Evolutionary conservation across 1,139 yeast genomes (phyloP).

Genomic region (Kodamaea derodonti): DNA sequence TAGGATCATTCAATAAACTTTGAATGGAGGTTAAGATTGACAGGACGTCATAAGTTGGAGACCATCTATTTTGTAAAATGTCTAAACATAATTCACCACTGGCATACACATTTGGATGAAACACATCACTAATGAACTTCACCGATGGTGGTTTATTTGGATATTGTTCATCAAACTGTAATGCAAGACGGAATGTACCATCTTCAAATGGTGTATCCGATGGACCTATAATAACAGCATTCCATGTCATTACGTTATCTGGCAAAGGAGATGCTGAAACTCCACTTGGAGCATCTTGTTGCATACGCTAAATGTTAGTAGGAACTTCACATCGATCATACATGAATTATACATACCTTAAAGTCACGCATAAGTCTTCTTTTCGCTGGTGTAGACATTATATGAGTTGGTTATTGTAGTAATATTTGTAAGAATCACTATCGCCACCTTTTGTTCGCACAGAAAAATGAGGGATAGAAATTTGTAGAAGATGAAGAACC

Average conservation of each 20-base stretch:
- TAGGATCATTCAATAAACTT: slow-evolving; percentile 89
- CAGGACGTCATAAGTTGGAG: slow-evolving; percentile 98
- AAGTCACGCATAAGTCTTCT: slow-evolving; percentile 98
- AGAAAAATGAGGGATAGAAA: too few relatives aligned
- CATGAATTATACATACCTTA: slow-evolving; percentile 50
- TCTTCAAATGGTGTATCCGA: slow-evolving; percentile 97
- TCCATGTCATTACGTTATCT: slow-evolving; percentile 97
- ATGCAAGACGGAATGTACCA: slow-evolving; percentile 84
- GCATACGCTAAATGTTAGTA: slow-evolving; percentile 63
- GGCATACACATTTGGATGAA: slow-evolving; percentile 96
- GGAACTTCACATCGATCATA: background rate
- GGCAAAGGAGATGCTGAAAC: slow-evolving; percentile 96
- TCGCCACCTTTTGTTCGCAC: slow-evolving; percentile 5
- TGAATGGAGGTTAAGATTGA: slow-evolving; percentile 88
- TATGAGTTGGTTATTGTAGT: background rate
- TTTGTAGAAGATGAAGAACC: too few relatives aligned
- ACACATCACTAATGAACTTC: slow-evolving; percentile 88
- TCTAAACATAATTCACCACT: slow-evolving; percentile 94
- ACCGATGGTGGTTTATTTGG: slow-evolving; percentile 97
- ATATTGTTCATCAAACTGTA: slow-evolving; percentile 94
- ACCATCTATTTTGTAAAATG: slow-evolving; percentile 95
- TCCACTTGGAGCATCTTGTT: slow-evolving; percentile 97
- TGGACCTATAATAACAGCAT: slow-evolving; percentile 97
- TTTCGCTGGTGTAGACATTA: slow-evolving; percentile 96
- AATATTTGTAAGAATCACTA: background rate